A percentile compares a stretch with the other conserved stretches of the same genome.
Conservation (phyloP, 75 land plant species). For the Picea glauca region DNA sequence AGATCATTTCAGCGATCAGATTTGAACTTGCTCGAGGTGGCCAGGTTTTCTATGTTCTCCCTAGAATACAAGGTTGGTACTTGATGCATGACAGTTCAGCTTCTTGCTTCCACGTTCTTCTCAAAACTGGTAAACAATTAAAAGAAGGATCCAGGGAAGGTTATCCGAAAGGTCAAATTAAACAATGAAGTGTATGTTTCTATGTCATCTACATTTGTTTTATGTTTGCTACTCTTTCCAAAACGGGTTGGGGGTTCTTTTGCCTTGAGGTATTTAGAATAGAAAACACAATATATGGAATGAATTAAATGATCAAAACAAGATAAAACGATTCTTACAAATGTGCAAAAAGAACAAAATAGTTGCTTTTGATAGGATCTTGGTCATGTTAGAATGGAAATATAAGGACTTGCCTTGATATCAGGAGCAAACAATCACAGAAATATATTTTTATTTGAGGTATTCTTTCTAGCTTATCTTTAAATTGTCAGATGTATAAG, state of each 20-base stretch:
- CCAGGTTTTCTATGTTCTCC: constrained; percentile 91
- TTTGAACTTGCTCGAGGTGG: constrained; percentile 88
- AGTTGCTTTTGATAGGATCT: neutral
- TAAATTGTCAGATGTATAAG: neutral
- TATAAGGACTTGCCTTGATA: neutral
- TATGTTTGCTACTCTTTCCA: neutral
- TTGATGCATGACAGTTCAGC: neutral
- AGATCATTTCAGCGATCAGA: constrained; percentile 61
- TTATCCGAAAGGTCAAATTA: neutral
- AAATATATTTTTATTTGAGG: neutral
- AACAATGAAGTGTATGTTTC: neutral
- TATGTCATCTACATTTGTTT: neutral
- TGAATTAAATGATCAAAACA: neutral
- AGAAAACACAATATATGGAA: neutral
- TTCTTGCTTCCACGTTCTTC: neutral
- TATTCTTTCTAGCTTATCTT: neutral
- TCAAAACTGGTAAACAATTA: no score
- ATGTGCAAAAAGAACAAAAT: neutral
- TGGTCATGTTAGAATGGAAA: neutral
- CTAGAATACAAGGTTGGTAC: constrained; percentile 76
- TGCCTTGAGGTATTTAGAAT: neutral
- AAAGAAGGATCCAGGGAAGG: neutral
- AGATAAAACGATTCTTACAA: neutral
- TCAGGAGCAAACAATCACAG: neutral
- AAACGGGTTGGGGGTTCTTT: neutral